Percentiles rank a stretch among this genome's conserved stretches.
phyloP scores from a whole-genome alignment of 2,329 filamentous ascomycete genomes.

The Aureobasidium sp. region DNA sequence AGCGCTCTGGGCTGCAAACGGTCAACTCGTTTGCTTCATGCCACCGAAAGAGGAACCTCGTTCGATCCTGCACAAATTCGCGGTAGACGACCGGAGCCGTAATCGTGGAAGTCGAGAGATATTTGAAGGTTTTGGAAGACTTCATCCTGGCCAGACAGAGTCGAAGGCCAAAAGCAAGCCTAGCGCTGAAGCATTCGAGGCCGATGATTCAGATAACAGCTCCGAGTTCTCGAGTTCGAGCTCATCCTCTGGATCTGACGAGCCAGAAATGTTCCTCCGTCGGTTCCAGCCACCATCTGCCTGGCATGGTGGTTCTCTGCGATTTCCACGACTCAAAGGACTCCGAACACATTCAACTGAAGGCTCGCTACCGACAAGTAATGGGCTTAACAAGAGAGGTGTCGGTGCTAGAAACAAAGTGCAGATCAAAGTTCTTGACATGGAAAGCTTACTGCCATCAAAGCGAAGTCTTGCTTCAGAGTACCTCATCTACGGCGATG shows the following conservation, averaged over 20 bases:
- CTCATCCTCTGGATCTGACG: conserved; percentile 28
- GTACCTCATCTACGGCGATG: conserved; percentile 78
- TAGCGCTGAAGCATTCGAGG: conserved; percentile 10
- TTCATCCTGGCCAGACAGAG: conserved; percentile 44
- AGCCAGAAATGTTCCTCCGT: conserved; percentile 12
- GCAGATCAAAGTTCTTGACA: conserved; percentile 62
- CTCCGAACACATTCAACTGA: conserved; percentile 10
- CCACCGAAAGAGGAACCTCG: conserved; percentile 45
- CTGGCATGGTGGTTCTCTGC: conserved; percentile 14
- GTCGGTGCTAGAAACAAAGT: conserved; percentile 48
- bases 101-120: conserved; percentile 42
- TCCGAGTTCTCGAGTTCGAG: conserved; percentile 25
- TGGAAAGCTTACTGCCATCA: conserved; percentile 65
- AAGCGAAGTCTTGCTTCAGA: conserved; percentile 67
- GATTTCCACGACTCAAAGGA: conserved; percentile 16
- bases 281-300: conserved; percentile 13
- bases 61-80: conserved; percentile 21
- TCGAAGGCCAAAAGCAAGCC: conserved; percentile 25
- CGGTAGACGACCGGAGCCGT: conserved; percentile 22
- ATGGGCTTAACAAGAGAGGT: conserved; percentile 3
- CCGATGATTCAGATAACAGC: conserved; percentile 17
- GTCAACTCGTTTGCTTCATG: conserved; percentile 51
- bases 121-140: conserved; percentile 56
- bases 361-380: conserved; percentile 16
- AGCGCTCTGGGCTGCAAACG: conserved; percentile 49